These are phyloP conservation scores for Corymbia calophylla DNA, from an alignment of 441 rosid genomes.

Conservation along the genomic window DNA sequence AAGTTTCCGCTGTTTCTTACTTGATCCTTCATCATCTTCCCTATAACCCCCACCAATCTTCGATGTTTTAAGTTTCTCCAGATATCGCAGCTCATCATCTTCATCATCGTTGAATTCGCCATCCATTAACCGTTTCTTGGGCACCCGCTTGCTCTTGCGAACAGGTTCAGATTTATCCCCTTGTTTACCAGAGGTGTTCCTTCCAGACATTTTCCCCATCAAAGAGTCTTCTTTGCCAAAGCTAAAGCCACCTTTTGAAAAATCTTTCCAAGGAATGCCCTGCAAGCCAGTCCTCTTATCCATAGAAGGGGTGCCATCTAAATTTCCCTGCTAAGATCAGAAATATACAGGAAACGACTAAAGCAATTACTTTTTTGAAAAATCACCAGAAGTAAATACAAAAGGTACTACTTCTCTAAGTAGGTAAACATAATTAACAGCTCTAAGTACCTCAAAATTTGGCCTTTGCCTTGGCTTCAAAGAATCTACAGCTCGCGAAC, in stretches of 20 bases:
- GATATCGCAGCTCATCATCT: constrained; percentile 78
- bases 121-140: constrained; percentile 59
- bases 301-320: constrained; percentile 30
- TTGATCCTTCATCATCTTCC: constrained; percentile 48
- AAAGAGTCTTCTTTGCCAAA: constrained; percentile 46
- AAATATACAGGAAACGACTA: constrained; percentile 1
- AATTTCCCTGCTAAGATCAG: constrained; percentile 44
- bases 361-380: neutral
- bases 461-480: constrained; percentile 23
- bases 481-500: constrained; percentile 21
- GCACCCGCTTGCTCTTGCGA: constrained; percentile 81
- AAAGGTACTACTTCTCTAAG: constrained; percentile 25
- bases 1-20: constrained; percentile 46
- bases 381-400: constrained; percentile 15
- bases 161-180: constrained; percentile 47
- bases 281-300: constrained; percentile 56
- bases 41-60: constrained; percentile 26
- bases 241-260: constrained; percentile 40
- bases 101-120: constrained; percentile 54
- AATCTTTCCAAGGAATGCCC: constrained; percentile 78
- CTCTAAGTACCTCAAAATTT: constrained; percentile 36
- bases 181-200: constrained; percentile 30
- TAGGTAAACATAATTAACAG: neutral
- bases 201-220: constrained; percentile 36
- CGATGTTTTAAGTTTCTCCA: constrained; percentile 61